Evolutionary conservation across 176 grass and related monocot genomes (phyloP).

Genomic region (Aechmea fasciata): DNA sequence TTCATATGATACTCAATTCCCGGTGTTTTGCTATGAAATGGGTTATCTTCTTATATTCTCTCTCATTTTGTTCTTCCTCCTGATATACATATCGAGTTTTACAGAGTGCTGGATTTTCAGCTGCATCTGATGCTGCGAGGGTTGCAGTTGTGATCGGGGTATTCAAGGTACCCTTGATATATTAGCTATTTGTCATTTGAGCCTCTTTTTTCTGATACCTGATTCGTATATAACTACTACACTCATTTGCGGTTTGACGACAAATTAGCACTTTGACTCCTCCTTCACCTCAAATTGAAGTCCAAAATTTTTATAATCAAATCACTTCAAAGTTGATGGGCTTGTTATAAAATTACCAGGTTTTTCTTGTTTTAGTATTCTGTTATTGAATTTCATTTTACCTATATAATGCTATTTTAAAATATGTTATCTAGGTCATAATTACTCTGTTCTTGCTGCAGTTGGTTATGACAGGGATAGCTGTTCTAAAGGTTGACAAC

Average conservation of each 20-base stretch:
- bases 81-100: slow-evolving; percentile 20
- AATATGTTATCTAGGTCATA: slow-evolving; percentile 14
- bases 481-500: slow-evolving; percentile 70
- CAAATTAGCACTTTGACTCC: background rate
- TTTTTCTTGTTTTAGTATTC: too few relatives aligned
- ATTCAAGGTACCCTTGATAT: slow-evolving; percentile 64
- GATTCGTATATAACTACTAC: background rate
- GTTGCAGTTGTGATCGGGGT: slow-evolving; percentile 78
- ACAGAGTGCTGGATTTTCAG: slow-evolving; percentile 84
- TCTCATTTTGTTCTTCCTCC: slow-evolving; percentile 13
- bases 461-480: slow-evolving; percentile 84
- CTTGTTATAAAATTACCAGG: too few relatives aligned
- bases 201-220: background rate
- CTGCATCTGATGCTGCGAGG: slow-evolving; percentile 84
- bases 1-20: background rate
- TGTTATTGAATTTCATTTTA: too few relatives aligned
- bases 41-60: background rate
- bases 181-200: background rate
- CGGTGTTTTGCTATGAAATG: background rate
- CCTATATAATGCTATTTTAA: too few relatives aligned
- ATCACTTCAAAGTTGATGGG: too few relatives aligned
- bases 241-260: background rate
- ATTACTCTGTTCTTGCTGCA: slow-evolving; percentile 17
- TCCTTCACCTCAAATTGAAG: too few relatives aligned
- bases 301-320: too few relatives aligned